These are phyloP conservation scores for Pisolithus albus DNA, from an alignment of 768 basidiomycete genomes.

Conservation along the genomic window DNA sequence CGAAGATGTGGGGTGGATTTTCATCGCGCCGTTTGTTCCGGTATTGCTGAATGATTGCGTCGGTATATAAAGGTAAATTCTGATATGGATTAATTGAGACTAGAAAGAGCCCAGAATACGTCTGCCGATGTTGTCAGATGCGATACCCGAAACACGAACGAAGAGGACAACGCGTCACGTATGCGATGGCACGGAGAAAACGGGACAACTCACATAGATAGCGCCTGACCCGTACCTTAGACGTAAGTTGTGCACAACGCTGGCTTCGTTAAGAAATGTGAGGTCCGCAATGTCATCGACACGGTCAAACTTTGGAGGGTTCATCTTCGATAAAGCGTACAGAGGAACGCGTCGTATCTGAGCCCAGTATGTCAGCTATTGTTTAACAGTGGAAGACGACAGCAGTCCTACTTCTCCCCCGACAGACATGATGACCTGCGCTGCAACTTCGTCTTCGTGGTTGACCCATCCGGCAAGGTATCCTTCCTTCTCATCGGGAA, in stretches of 20 bases:
- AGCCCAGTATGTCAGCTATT: conserved; percentile 1
- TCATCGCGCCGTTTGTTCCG: conserved; percentile 83
- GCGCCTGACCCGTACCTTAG: conserved; percentile 85
- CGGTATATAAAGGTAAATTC: conserved; percentile 83
- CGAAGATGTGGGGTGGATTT: conserved; percentile 94
- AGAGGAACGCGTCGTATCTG: conserved; percentile 67
- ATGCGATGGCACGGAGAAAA: conserved; percentile 1
- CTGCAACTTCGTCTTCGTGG: conserved; percentile 75
- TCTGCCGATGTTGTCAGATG: conserved; percentile 41
- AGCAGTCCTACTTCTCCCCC: conserved; percentile 63
- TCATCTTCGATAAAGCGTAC: conserved; percentile 89
- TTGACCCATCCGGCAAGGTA: conserved; percentile 94
- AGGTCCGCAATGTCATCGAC: conserved; percentile 98
- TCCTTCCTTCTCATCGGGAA: conserved; percentile 86
- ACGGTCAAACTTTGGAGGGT: conserved; percentile 96
- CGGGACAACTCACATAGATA: conserved; percentile 68
- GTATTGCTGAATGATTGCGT: conserved; percentile 83
- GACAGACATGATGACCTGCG: conserved; percentile 78
- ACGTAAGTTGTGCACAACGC: conserved; percentile 96
- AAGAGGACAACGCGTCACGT: not conserved
- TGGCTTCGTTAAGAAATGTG: conserved; percentile 96
- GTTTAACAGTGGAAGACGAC: not conserved
- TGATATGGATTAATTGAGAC: conserved; percentile 99
- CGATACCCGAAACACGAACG: not conserved
- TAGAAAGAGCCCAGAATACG: conserved; percentile 93